A percentile compares a stretch with the other conserved stretches of the same genome.
Evolutionary conservation across 306 rosid species (phyloP).

Genomic region (Citrullus amarus): DNA sequence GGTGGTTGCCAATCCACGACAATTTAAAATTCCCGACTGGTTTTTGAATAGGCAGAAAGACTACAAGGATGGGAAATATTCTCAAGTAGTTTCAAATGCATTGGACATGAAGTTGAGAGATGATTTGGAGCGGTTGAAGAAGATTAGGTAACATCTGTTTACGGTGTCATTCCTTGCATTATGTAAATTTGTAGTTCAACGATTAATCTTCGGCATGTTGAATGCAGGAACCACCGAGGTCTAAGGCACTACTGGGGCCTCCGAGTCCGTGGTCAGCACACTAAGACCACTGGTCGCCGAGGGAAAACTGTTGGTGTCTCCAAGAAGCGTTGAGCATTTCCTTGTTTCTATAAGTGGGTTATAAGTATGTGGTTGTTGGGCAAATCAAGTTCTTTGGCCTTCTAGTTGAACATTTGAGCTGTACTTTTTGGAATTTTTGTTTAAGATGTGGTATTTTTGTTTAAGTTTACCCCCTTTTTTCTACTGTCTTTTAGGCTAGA

Average conservation of each 20-base stretch:
- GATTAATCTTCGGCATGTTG: background rate
- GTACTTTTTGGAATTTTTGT: background rate
- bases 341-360: background rate
- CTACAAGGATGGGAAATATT: slow-evolving; percentile 62
- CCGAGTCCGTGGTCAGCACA: slow-evolving; percentile 98
- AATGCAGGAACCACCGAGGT: slow-evolving; percentile 94
- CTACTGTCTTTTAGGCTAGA: background rate
- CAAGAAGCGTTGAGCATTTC: slow-evolving; percentile 59
- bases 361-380: background rate
- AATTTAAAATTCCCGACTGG: slow-evolving; percentile 73
- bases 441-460: background rate
- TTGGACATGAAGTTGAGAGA: slow-evolving; percentile 86
- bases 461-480: background rate
- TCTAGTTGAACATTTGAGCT: background rate
- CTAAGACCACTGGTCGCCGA: slow-evolving; percentile 95
- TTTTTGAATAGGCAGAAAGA: slow-evolving; percentile 68
- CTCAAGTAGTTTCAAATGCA: slow-evolving; percentile 66
- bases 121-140: slow-evolving; percentile 83
- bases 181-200: background rate
- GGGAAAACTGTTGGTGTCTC: slow-evolving; percentile 99
- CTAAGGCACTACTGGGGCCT: slow-evolving; percentile 99
- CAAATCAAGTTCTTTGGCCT: slow-evolving; percentile 12
- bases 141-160: slow-evolving; percentile 44
- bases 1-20: slow-evolving; percentile 51
- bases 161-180: background rate